Percentiles rank a stretch among this genome's conserved stretches.
These are phyloP conservation scores for Phylloporus arenicola DNA, from an alignment of 768 basidiomycete genomes.

Conservation along the genomic window DNA sequence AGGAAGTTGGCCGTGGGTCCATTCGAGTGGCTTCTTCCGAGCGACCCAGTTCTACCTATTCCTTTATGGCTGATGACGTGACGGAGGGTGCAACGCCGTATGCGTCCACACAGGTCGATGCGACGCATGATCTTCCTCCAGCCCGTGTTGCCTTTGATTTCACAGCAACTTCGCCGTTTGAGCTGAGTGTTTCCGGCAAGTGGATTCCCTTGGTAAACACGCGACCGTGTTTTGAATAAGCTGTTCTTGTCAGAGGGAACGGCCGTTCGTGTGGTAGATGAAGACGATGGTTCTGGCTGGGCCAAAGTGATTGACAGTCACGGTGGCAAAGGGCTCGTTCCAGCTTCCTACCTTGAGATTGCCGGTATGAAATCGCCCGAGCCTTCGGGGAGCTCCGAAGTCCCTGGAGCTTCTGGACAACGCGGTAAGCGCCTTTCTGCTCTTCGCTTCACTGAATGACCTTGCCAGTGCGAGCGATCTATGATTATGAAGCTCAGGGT, in stretches of 20 bases:
- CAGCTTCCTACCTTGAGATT: constrained; percentile 71
- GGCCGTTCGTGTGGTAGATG: constrained; percentile 62
- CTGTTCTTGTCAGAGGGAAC: constrained; percentile 47
- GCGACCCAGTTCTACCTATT: constrained; percentile 3
- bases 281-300: constrained; percentile 86
- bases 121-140: constrained; percentile 37
- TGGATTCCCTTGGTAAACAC: constrained; percentile 8
- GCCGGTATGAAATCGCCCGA: constrained; percentile 24
- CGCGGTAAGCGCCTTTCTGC: constrained; percentile 41
- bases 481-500: constrained; percentile 71
- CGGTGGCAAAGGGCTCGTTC: constrained; percentile 69
- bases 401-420: constrained; percentile 36
- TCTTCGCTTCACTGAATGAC: constrained; percentile 3
- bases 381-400: constrained; percentile 10
- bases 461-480: constrained; percentile 68
- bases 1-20: constrained; percentile 23
- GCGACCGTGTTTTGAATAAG: constrained; percentile 3
- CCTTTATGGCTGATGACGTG: constrained; percentile 4
- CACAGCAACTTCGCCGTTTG: constrained; percentile 68
- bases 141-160: constrained; percentile 75
- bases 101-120: constrained; percentile 45
- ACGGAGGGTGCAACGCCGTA: constrained; percentile 45
- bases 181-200: constrained; percentile 62
- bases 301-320: constrained; percentile 60
- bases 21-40: constrained; percentile 3